These are phyloP conservation scores for Phytopythium boreale DNA, from an alignment of 352 stramenopile genomes.

Conservation along the genomic window DNA sequence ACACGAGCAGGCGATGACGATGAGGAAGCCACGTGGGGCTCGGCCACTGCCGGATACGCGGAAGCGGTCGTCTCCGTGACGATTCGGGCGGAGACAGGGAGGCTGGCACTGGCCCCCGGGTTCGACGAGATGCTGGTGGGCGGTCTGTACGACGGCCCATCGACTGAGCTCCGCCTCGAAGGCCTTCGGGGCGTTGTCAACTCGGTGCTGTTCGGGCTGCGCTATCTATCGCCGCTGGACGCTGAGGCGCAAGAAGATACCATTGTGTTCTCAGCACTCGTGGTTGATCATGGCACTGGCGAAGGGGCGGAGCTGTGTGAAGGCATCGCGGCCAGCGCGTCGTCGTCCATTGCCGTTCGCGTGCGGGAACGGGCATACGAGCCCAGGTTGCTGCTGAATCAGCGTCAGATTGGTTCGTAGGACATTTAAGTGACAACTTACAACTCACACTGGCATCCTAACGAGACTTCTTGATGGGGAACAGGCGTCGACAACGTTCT, in stretches of 20 bases:
- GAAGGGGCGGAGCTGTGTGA: not conserved
- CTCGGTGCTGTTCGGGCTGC: not conserved
- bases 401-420: not conserved
- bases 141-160: not conserved
- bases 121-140: not conserved
- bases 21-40: not conserved
- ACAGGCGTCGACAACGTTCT: conserved; percentile 1
- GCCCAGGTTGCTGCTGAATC: not conserved
- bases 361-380: not conserved
- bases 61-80: conserved; percentile 1
- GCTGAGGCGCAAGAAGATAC: not conserved
- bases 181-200: conserved; percentile 1
- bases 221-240: not conserved
- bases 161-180: not conserved
- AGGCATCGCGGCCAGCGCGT: not conserved
- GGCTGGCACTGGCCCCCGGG: not conserved
- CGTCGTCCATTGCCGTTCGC: not conserved
- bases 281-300: not conserved
- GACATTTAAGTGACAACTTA: no score
- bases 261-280: not conserved
- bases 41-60: no score
- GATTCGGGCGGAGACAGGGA: not conserved
- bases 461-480: not conserved
- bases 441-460: not conserved
- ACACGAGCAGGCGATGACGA: no score